Base-by-base conservation (phyloP, 2,329 filamentous ascomycete species). In the Herpotrichia juniperi region DNA sequence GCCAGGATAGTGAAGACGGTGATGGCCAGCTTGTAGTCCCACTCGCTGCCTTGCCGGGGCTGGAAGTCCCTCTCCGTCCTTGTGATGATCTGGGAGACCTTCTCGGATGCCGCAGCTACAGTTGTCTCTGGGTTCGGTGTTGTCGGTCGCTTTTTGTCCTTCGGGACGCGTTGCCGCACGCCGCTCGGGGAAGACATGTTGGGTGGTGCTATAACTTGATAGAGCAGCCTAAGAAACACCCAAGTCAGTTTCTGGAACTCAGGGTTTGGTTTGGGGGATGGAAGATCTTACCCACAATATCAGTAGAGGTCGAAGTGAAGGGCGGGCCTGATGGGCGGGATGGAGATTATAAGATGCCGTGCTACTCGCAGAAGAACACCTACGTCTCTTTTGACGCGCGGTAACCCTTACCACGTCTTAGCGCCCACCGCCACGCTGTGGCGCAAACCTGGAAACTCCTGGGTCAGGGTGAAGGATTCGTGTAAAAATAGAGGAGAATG, bases 1-100 rank as follows among this genome's bases (percentile, higher is more conserved):
- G 91, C 93, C 61, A 97, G 78, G 24, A 85, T 67, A 1, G 93
- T 97, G 69, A 96, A 87, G 62, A 96, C 72, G 26, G 77, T 75
- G 53, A 97, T 83, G 56, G 86, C 90, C 59, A 94, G 75, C 81
- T 89, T 87, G 81, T 97, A 96, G 67, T 96, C 90, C 81, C 85
- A 87, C 75, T 96, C 89, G n/a, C 83, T 82, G 51, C 76, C 76
- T 30, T 72, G 63, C 16, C 46, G 53, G 4, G 67, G 53, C 51
- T 64, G 64, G 55, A 72, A 68, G n/a, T 62, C 57, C 21, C 63
- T 62, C 61, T 73, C 73, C 28, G 56, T 63, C 55, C 70, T 72
- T 31, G 63, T 65, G 19, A 68, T 46, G 19, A 64, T 60, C 52
- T 63, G 59, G 49, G 62, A 46, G 25, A 55, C 57, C 50, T 72